A percentile compares a stretch with the other conserved stretches of the same genome.
Conservation (phyloP, 129 eudicot genomes). For the Arctium minus region DNA sequence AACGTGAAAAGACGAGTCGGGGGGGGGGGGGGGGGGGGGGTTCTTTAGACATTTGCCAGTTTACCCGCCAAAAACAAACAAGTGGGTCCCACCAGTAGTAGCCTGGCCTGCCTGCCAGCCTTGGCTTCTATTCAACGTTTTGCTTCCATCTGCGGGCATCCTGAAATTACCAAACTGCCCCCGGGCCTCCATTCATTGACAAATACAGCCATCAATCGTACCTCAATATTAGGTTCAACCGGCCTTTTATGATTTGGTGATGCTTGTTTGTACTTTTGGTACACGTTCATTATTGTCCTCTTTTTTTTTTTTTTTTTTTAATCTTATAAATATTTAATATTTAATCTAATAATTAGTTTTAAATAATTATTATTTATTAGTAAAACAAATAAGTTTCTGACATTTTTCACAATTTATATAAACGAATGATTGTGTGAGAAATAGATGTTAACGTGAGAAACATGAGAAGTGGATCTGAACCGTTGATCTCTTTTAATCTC, state of each 20-base stretch:
- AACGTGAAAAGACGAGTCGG: not conserved
- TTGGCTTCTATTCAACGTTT: constrained; percentile 13
- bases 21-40: not conserved
- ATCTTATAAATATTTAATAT: no score
- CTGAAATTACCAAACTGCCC: not conserved
- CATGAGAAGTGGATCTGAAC: no score
- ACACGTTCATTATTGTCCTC: not conserved
- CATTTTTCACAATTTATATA: no score
- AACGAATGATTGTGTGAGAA: no score
- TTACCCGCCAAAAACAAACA: constrained; percentile 17
- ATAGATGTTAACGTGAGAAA: no score
- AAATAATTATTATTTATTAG: no score
- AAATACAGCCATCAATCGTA: constrained; percentile 9
- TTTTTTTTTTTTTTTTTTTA: no score
- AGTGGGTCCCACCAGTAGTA: not conserved
- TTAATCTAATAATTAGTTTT: no score
- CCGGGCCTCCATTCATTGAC: constrained; percentile 22
- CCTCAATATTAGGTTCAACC: constrained; percentile 3
- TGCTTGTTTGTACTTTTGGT: not conserved
- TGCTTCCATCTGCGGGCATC: not conserved
- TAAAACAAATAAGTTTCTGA: no score
- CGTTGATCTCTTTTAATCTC: no score
- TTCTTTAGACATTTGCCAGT: not conserved
- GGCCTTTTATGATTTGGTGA: not conserved
- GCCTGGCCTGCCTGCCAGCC: not conserved